phyloP scores from a whole-genome alignment of 2,329 filamentous ascomycete genomes.

The Fusarium sp. region DNA sequence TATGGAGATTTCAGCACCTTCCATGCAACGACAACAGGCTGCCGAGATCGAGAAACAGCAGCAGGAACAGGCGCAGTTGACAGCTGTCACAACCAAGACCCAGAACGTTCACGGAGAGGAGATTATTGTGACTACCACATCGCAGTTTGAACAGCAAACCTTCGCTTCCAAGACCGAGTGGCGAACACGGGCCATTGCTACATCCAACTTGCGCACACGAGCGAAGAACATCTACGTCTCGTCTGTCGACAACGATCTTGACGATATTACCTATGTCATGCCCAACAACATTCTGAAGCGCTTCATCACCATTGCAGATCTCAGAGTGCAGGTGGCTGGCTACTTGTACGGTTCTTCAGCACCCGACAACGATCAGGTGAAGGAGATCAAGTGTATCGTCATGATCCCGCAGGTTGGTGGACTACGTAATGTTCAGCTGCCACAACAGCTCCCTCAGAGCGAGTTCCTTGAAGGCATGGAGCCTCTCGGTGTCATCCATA shows the following conservation, averaged over 20 bases:
- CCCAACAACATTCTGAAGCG: conserved; percentile 98
- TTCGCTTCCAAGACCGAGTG: conserved; percentile 99
- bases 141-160: conserved; percentile 96
- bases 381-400: conserved; percentile 95
- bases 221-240: conserved; percentile 99
- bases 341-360: conserved; percentile 95
- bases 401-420: conserved; percentile 98
- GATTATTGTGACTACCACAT: conserved; percentile 97
- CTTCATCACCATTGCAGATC: conserved; percentile 96
- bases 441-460: conserved; percentile 89
- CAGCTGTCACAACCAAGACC: conserved; percentile 97
- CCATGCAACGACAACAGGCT: conserved; percentile 97
- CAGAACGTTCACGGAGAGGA: conserved; percentile 97
- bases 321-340: conserved; percentile 94
- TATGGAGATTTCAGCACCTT: conserved; percentile 99
- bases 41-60: conserved; percentile 99
- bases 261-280: conserved; percentile 97
- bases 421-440: conserved; percentile 89
- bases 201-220: conserved; percentile 91
- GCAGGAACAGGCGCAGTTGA: conserved; percentile 95
- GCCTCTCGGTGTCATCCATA: conserved; percentile 94
- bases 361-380: conserved; percentile 94
- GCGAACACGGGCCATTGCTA: conserved; percentile 96
- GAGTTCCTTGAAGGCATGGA: conserved; percentile 89
- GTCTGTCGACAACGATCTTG: conserved; percentile 90